Evolutionary conservation across 2,329 filamentous ascomycete species (phyloP), one percentile per base, ranked within the genome.

Genomic region (Aspergillus novoparasiticus): DNA sequence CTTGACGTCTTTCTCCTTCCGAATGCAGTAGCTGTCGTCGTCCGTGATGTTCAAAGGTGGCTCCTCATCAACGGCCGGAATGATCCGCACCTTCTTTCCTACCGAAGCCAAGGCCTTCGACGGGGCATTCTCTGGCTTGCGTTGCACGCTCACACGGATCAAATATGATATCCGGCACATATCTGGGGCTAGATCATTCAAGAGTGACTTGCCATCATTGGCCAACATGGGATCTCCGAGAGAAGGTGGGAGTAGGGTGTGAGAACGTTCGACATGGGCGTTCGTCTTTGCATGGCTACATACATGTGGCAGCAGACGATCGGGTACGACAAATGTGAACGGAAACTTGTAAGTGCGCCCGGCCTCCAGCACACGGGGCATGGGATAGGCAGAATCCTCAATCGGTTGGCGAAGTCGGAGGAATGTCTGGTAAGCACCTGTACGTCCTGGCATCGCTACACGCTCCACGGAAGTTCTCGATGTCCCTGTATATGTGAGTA

Each of bases 291-390:
- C 69, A 75, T 90, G 88, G 21, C 77, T 78, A 76, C 88, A 90
- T 53, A 85, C 76, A 64, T 83, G 83, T 6, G 87, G 87, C 0
- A 90, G 82, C 4, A 90, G 77, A 21, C 83, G 83, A 39, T 84
- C 79, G 0, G 88, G 88, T 1, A 90, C 81, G 60, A 87, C 86
- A 70, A 90, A 90, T 30, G 82, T 83, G 72, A 90, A 90, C 1
- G 86, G 85, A 62, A 89, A 87, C 10, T 75, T 80, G 73, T 90
- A 89, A 12, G 78, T 80, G 64, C 79, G 80, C 14, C 83, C 84
- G n/a, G 84, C 81, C 68, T 84, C 79, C 3, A 88, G 76, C 5
- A 87, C 77, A 30, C 84, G 80, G 43, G 86, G 82, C 39, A 81
- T 79, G 0, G 88, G 87, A 62, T 88, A 84, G n/a, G 77, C 74